phyloP scores from a whole-genome alignment of 805 yeast genomes.

The Nakazawaea holstii region DNA sequence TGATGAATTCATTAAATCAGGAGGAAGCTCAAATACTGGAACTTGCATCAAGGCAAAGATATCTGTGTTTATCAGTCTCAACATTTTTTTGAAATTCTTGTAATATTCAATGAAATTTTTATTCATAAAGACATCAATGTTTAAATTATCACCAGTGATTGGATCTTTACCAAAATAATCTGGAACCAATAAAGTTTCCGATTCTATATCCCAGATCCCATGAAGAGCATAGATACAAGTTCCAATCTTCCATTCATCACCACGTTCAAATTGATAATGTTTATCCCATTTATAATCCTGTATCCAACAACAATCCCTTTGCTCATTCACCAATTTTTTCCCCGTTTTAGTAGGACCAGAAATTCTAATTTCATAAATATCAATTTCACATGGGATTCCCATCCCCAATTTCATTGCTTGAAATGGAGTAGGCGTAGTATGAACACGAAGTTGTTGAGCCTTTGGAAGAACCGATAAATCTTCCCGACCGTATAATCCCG shows the following conservation, averaged over 20 bases:
- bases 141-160: slow-evolving; percentile 31
- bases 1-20: slow-evolving; percentile 44
- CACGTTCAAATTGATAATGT: slow-evolving; percentile 68
- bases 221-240: slow-evolving; percentile 77
- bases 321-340: slow-evolving; percentile 52
- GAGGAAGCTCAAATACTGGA: slow-evolving; percentile 78
- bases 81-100: slow-evolving; percentile 38
- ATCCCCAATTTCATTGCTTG: slow-evolving; percentile 72
- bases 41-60: slow-evolving; percentile 68
- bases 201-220: slow-evolving; percentile 62
- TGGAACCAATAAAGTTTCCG: slow-evolving; percentile 36
- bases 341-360: slow-evolving; percentile 75
- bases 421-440: slow-evolving; percentile 78
- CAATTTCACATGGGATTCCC: slow-evolving; percentile 69
- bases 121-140: slow-evolving; percentile 56
- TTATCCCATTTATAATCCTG: slow-evolving; percentile 46
- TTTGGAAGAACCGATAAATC: slow-evolving; percentile 53
- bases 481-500: slow-evolving; percentile 63
- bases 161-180: slow-evolving; percentile 46
- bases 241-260: slow-evolving; percentile 61
- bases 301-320: slow-evolving; percentile 69
- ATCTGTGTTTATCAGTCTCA: slow-evolving; percentile 40
- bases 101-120: slow-evolving; percentile 61
- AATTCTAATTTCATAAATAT: slow-evolving; percentile 60
- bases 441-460: slow-evolving; percentile 62